A percentile compares a stretch with the other conserved stretches of the same genome.
These are phyloP conservation scores for Pleurotus djamor DNA, from an alignment of 768 basidiomycete genomes.

Conservation along the genomic window DNA sequence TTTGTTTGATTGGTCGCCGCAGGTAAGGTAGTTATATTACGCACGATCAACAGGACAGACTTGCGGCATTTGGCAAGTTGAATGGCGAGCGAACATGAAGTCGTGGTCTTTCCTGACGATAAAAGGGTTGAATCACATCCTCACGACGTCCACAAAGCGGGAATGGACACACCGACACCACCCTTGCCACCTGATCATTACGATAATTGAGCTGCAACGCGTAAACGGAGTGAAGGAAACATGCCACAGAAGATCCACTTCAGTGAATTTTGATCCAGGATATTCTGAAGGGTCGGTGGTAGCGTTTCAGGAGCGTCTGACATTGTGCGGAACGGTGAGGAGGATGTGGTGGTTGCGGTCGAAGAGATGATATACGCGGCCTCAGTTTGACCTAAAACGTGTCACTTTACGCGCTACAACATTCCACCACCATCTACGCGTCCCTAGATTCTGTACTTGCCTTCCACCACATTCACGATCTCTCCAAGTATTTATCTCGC, in stretches of 20 bases:
- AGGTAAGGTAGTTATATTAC: conserved; percentile 23
- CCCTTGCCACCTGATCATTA: conserved; percentile 85
- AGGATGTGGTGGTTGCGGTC: conserved; percentile 15
- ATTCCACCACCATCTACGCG: conserved; percentile 1
- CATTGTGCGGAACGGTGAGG: conserved; percentile 15
- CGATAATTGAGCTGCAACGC: conserved; percentile 4
- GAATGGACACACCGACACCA: conserved; percentile 80
- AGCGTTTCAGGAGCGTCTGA: conserved; percentile 64
- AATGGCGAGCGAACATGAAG: conserved; percentile 96
- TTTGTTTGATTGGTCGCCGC: neutral
- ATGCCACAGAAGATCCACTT: conserved; percentile 99
- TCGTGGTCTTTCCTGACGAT: conserved; percentile 89
- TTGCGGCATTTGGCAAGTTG: conserved; percentile 88
- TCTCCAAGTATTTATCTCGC: neutral
- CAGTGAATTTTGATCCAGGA: conserved; percentile 88
- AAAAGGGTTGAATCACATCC: conserved; percentile 4
- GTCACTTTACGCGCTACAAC: neutral
- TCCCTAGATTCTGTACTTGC: neutral
- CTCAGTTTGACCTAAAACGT: neutral
- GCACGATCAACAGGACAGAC: conserved; percentile 94
- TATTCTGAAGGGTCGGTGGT: conserved; percentile 87
- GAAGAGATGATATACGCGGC: neutral
- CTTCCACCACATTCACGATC: neutral
- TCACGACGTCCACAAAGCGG: neutral
- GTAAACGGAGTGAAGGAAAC: conserved; percentile 25